Conservation (phyloP, 257 asterid genomes). For the Cordia subcordata region DNA sequence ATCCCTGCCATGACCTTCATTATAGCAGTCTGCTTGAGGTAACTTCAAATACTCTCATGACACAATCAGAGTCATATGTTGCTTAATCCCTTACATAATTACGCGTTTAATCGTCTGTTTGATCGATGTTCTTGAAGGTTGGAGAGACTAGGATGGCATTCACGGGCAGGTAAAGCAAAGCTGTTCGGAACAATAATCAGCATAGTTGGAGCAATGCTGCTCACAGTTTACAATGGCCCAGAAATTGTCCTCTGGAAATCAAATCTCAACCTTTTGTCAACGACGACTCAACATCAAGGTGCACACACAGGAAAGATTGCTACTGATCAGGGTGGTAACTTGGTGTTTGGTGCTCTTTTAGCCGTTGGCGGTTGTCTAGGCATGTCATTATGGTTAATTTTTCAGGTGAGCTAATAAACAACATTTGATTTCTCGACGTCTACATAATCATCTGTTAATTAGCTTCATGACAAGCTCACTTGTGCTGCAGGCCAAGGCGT, state of each 20-base stretch:
- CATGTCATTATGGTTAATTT: slow-evolving; percentile 53
- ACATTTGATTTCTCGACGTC: no score
- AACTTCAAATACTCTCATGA: neutral
- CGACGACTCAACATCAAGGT: slow-evolving; percentile 16
- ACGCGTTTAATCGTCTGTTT: no score
- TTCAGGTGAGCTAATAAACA: slow-evolving; percentile 40
- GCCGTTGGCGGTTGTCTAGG: slow-evolving; percentile 41
- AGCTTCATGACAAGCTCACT: no score
- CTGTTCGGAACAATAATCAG: slow-evolving; percentile 56
- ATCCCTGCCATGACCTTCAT: slow-evolving; percentile 62
- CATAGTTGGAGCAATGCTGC: slow-evolving; percentile 70
- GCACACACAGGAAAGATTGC: neutral
- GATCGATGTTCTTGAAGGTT: slow-evolving; percentile 28
- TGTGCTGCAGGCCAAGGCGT: neutral
- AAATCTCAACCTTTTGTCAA: slow-evolving; percentile 39
- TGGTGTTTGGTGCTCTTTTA: slow-evolving; percentile 39
- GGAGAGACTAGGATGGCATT: slow-evolving; percentile 56
- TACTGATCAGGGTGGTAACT: slow-evolving; percentile 9
- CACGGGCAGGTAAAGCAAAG: slow-evolving; percentile 65
- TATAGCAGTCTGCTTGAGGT: slow-evolving; percentile 45
- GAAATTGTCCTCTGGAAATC: slow-evolving; percentile 37
- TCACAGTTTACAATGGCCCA: slow-evolving; percentile 70
- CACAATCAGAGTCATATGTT: neutral
- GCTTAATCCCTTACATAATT: neutral
- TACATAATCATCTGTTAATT: no score